A percentile compares a stretch with the other conserved stretches of the same genome.
Evolutionary conservation across 768 basidiomycete species (phyloP).

Genomic region (Naganishia antarctica): DNA sequence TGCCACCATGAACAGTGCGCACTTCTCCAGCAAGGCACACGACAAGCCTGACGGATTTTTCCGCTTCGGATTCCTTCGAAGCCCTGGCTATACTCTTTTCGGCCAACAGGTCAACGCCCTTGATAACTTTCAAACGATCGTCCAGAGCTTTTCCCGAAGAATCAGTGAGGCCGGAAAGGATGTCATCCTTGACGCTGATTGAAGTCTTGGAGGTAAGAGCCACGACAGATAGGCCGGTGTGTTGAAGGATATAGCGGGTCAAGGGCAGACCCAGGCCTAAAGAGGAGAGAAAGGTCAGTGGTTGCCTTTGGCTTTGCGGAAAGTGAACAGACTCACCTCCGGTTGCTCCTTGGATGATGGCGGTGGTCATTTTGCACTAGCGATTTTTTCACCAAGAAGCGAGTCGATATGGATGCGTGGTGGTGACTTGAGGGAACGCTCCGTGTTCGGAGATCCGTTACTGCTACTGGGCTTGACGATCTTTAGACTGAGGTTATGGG

Average conservation of each 20-base stretch:
- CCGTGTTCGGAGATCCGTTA: too few species aligned
- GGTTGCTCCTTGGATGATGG: conserved; percentile 42
- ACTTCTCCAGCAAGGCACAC: conserved; percentile 51
- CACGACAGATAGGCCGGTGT: conserved; percentile 49
- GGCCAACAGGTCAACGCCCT: conserved; percentile 45
- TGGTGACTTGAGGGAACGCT: neutral
- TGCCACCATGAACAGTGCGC: too few species aligned
- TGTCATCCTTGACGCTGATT: conserved; percentile 31
- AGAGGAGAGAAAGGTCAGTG: too few species aligned
- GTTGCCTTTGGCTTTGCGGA: too few species aligned
- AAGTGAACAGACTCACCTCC: conserved; percentile 18
- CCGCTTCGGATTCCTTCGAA: conserved; percentile 46
- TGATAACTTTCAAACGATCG: conserved; percentile 41
- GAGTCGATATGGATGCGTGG: neutral
- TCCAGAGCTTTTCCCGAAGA: conserved; percentile 24
- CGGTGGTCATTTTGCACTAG: conserved; percentile 37
- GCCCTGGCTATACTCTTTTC: conserved; percentile 48
- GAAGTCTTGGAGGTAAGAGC: conserved; percentile 47
- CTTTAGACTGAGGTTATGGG: too few species aligned
- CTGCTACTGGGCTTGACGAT: too few species aligned
- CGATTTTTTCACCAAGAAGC: too few species aligned
- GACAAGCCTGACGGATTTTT: conserved; percentile 46
- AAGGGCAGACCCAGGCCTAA: conserved; percentile 44
- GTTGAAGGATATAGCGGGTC: conserved; percentile 43
- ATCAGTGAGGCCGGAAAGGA: conserved; percentile 30